Percentiles rank a stretch among this genome's conserved stretches.
phyloP scores from a whole-genome alignment of 73 alveolate genomes.

The Stentor coeruleus region DNA sequence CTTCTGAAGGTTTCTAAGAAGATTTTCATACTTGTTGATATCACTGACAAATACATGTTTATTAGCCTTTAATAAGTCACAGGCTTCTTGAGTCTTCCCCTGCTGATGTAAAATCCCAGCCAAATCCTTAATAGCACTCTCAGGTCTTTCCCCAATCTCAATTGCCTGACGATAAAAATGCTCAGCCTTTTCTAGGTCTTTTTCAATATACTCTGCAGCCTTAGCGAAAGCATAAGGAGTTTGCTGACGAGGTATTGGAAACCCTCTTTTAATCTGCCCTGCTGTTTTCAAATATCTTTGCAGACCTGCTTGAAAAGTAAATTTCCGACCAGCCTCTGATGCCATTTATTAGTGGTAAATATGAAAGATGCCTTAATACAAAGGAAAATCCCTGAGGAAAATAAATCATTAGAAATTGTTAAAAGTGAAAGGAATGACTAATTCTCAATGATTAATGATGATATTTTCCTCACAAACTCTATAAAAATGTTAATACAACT shows the following conservation, averaged over 20 bases:
- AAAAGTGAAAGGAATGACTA: too few species aligned
- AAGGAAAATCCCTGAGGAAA: too few species aligned
- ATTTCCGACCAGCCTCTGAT: slow-evolving; percentile 1
- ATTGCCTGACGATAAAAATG: slow-evolving; percentile 26
- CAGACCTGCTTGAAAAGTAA: neutral
- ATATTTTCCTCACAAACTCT: too few species aligned
- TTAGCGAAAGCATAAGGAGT: slow-evolving; percentile 22
- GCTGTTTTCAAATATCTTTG: slow-evolving; percentile 1
- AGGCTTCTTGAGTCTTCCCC: slow-evolving; percentile 22
- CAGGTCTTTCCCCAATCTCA: slow-evolving; percentile 23
- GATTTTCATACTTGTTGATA: neutral
- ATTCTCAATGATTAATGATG: too few species aligned
- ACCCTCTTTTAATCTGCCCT: neutral
- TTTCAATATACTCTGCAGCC: slow-evolving; percentile 28
- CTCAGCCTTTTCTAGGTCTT: slow-evolving; percentile 21
- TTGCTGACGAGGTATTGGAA: slow-evolving; percentile 15
- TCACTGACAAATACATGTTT: slow-evolving; percentile 19
- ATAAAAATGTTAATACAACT: too few species aligned
- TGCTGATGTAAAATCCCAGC: slow-evolving; percentile 27
- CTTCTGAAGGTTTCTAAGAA: slow-evolving; percentile 21
- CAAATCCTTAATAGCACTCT: slow-evolving; percentile 23
- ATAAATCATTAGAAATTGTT: too few species aligned
- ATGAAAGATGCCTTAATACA: too few species aligned
- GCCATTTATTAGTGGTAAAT: neutral
- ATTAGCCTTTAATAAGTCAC: neutral